Percentiles rank a stretch among this genome's conserved stretches.
Evolutionary conservation across 768 basidiomycete species (phyloP).

Genomic region (Obba rivulosa): DNA sequence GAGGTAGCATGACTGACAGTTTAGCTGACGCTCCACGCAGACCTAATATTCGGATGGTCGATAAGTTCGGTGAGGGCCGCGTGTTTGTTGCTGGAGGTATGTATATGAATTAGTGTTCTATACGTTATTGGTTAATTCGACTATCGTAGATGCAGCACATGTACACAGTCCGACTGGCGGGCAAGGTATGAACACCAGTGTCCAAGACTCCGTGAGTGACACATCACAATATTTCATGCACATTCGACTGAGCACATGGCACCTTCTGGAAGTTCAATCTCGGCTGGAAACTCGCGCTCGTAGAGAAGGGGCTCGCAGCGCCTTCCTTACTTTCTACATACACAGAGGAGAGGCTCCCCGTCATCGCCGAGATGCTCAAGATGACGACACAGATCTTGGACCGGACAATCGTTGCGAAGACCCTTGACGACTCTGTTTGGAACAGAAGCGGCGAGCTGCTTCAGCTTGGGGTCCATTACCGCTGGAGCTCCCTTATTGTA

Average conservation of each 20-base stretch:
- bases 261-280: slow-evolving; percentile 20
- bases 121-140: not conserved
- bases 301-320: slow-evolving; percentile 18
- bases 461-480: slow-evolving; percentile 50
- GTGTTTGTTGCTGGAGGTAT: slow-evolving; percentile 45
- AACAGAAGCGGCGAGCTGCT: slow-evolving; percentile 14
- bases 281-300: slow-evolving; percentile 27
- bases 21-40: slow-evolving; percentile 17
- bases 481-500: slow-evolving; percentile 42
- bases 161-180: slow-evolving; percentile 41
- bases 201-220: slow-evolving; percentile 22
- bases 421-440: not conserved
- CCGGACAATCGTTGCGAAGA: not conserved
- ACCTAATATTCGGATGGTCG: slow-evolving; percentile 44
- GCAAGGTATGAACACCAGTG: slow-evolving; percentile 28
- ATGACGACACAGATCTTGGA: slow-evolving; percentile 11
- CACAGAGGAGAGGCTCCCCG: slow-evolving; percentile 24
- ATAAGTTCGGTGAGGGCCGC: slow-evolving; percentile 36
- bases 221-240: no score
- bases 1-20: not conserved
- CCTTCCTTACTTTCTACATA: slow-evolving; percentile 23
- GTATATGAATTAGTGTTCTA: slow-evolving; percentile 1
- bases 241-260: not conserved
- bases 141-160: slow-evolving; percentile 42
- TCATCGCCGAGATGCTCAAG: slow-evolving; percentile 25